Percentiles rank a stretch among this genome's conserved stretches.
phyloP scores from a whole-genome alignment of 768 basidiomycete genomes.

The Leccinum boreale region DNA sequence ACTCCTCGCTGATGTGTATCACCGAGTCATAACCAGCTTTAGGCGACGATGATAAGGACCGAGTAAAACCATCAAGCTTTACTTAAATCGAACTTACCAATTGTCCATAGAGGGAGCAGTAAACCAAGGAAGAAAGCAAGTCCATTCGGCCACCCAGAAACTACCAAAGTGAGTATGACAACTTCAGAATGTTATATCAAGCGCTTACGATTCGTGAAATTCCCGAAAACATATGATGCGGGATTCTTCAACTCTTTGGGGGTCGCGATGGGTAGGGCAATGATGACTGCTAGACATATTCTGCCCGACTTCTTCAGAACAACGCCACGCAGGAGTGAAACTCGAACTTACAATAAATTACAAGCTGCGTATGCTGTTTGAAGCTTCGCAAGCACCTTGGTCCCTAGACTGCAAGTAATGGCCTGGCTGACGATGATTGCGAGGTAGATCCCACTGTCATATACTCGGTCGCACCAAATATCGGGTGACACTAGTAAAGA shows the following conservation, averaged over 20 bases:
- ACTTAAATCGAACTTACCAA: slow-evolving; percentile 27
- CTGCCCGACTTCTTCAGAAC: background rate
- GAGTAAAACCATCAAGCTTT: slow-evolving; percentile 37
- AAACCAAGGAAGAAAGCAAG: slow-evolving; percentile 47
- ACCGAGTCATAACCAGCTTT: slow-evolving; percentile 36
- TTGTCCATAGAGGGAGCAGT: slow-evolving; percentile 45
- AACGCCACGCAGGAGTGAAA: background rate
- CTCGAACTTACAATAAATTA: slow-evolving; percentile 35
- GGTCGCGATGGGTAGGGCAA: slow-evolving; percentile 62
- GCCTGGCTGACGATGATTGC: slow-evolving; percentile 61
- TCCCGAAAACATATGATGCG: slow-evolving; percentile 56
- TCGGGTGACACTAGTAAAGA: slow-evolving; percentile 21
- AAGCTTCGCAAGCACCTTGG: slow-evolving; percentile 59
- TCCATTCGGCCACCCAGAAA: slow-evolving; percentile 41
- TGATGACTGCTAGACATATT: slow-evolving; percentile 32
- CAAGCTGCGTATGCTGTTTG: slow-evolving; percentile 48
- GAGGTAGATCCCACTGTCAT: slow-evolving; percentile 54
- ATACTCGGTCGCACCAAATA: slow-evolving; percentile 39
- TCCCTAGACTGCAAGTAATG: slow-evolving; percentile 61
- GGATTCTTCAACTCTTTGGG: slow-evolving; percentile 57
- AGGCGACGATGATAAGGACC: background rate
- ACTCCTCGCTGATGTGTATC: slow-evolving; percentile 54
- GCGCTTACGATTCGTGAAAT: slow-evolving; percentile 52
- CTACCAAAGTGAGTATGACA: slow-evolving; percentile 11
- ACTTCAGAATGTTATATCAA: background rate